A percentile compares a stretch with the other conserved stretches of the same genome.
Evolutionary conservation across 805 yeast genomes (phyloP).

Genomic region (Spathaspora sp.): DNA sequence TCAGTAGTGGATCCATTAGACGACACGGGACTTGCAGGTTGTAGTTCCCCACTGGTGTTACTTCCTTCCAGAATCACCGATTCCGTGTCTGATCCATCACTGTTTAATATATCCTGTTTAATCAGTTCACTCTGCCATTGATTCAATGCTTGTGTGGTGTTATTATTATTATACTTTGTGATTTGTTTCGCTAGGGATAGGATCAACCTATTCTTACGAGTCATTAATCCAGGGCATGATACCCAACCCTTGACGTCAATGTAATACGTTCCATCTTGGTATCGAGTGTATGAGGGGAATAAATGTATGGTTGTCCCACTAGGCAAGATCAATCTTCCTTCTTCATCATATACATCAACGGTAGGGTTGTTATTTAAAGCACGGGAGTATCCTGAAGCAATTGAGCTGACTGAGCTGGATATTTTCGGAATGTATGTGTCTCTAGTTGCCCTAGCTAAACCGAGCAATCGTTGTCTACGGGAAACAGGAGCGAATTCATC

Average conservation of each 20-base stretch:
- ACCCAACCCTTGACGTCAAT: constrained; percentile 71
- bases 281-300: constrained; percentile 35
- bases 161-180: constrained; percentile 34
- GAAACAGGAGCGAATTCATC: constrained; percentile 9
- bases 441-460: constrained; percentile 51
- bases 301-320: constrained; percentile 57
- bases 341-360: constrained; percentile 23
- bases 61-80: constrained; percentile 11
- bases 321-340: constrained; percentile 39
- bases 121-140: constrained; percentile 24
- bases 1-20: constrained; percentile 24
- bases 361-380: constrained; percentile 16
- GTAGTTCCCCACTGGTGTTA: constrained; percentile 1
- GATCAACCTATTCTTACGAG: constrained; percentile 67
- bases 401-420: constrained; percentile 44
- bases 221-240: constrained; percentile 64
- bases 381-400: constrained; percentile 44
- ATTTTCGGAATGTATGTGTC: constrained; percentile 55
- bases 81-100: constrained; percentile 16
- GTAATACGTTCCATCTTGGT: constrained; percentile 27
- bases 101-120: constrained; percentile 20
- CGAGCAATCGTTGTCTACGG: constrained; percentile 45
- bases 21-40: constrained; percentile 2
- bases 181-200: constrained; percentile 67
- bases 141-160: constrained; percentile 17